Conservation (phyloP, 2,329 filamentous ascomycete species). For the Xylariales sp. region DNA sequence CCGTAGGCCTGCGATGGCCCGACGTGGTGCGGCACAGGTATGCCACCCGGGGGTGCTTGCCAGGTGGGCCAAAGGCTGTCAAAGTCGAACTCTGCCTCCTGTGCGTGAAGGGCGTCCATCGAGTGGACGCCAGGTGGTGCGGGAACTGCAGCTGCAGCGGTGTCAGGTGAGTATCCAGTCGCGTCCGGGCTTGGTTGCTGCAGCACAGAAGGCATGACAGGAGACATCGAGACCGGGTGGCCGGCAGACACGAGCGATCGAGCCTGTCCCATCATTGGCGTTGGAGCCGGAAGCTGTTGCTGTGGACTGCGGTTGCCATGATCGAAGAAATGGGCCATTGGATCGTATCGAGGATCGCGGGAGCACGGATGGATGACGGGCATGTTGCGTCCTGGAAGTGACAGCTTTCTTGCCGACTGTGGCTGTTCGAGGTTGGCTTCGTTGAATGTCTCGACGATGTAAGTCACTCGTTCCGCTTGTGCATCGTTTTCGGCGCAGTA, state of each 20-base stretch:
- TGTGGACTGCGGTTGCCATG: constrained; percentile 12
- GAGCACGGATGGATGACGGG: constrained; percentile 24
- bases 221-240: constrained; percentile 11
- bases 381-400: constrained; percentile 21
- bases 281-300: constrained; percentile 10
- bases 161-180: constrained; percentile 18
- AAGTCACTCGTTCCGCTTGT: constrained; percentile 44
- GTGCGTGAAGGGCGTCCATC: constrained; percentile 20
- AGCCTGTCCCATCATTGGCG: constrained; percentile 15
- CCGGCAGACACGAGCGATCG: constrained; percentile 8
- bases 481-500: constrained; percentile 44
- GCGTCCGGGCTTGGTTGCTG: constrained; percentile 28
- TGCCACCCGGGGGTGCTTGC: constrained; percentile 4
- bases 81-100: constrained; percentile 32
- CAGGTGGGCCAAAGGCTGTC: constrained; percentile 30
- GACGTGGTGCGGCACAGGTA: constrained; percentile 6
- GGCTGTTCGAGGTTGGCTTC: constrained; percentile 31
- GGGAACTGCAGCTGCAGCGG: constrained; percentile 17
- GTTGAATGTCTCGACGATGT: constrained; percentile 46
- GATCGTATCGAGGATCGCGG: constrained; percentile 20
- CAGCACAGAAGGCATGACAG: constrained; percentile 20
- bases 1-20: constrained; percentile 15
- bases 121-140: constrained; percentile 15
- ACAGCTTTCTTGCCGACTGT: constrained; percentile 18
- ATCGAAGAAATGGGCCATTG: constrained; percentile 25